Percentiles rank a stretch among this genome's conserved stretches.
Evolutionary conservation across 176 grass and related monocot genomes (phyloP).

Genomic region (Triticum urartu): DNA sequence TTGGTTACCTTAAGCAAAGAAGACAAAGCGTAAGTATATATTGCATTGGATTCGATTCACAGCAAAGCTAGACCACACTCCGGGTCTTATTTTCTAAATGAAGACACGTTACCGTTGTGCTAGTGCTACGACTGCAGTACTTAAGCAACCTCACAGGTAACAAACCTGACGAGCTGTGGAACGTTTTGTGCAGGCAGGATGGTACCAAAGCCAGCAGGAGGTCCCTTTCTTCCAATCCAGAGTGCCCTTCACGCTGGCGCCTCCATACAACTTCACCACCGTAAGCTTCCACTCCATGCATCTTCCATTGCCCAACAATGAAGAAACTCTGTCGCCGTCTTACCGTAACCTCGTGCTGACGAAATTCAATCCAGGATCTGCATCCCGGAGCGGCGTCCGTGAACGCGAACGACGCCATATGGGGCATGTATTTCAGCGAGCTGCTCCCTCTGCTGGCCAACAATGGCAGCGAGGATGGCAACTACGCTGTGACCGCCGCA

Average conservation of each 20-base stretch:
- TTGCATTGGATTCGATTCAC: background rate
- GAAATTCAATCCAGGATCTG: slow-evolving; percentile 46
- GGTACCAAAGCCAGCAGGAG: slow-evolving; percentile 81
- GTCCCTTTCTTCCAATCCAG: slow-evolving; percentile 74
- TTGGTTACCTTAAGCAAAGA: background rate
- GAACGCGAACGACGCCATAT: slow-evolving; percentile 60
- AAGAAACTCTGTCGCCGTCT: background rate
- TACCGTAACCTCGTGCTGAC: background rate
- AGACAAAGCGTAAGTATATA: background rate
- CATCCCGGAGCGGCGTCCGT: slow-evolving; percentile 49
- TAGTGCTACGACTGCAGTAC: background rate
- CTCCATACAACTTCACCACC: slow-evolving; percentile 44
- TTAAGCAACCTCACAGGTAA: slow-evolving; percentile 9
- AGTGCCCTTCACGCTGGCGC: slow-evolving; percentile 41
- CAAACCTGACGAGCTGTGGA: background rate
- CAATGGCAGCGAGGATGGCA: slow-evolving; percentile 67
- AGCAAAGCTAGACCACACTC: background rate
- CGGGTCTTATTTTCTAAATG: background rate
- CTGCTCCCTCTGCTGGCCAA: slow-evolving; percentile 67
- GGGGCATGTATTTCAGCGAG: slow-evolving; percentile 69
- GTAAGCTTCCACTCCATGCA: slow-evolving; percentile 14
- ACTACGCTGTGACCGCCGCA: slow-evolving; percentile 60
- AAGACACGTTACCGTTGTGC: slow-evolving; percentile 24
- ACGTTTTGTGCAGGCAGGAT: slow-evolving; percentile 48
- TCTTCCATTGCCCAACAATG: background rate